A percentile compares a stretch with the other conserved stretches of the same genome.
Conservation (phyloP, 176 grass and related monocot species). For the Musa acuminata region DNA sequence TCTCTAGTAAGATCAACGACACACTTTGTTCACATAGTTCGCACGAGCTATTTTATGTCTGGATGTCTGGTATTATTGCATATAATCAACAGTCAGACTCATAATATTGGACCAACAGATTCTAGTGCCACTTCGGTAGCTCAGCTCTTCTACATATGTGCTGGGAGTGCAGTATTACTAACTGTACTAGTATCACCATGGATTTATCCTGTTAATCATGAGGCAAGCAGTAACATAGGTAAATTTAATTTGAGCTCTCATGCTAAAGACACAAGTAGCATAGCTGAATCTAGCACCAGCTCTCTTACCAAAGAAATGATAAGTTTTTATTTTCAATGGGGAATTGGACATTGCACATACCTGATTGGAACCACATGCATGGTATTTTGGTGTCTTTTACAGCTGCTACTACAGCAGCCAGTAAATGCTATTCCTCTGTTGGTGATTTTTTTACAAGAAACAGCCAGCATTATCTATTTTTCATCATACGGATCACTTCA, state of each 20-base stretch:
- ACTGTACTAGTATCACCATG: constrained; percentile 51
- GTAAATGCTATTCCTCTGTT: constrained; percentile 79
- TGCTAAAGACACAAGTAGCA: not conserved
- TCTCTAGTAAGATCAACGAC: constrained; percentile 24
- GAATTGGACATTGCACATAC: constrained; percentile 45
- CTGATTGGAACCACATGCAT: constrained; percentile 61
- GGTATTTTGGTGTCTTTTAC: constrained; percentile 81
- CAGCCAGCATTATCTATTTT: constrained; percentile 56
- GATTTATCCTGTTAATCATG: constrained; percentile 38
- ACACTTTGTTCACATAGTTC: constrained; percentile 32
- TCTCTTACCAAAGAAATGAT: not conserved
- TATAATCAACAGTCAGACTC: constrained; percentile 35
- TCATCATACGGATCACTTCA: constrained; percentile 32
- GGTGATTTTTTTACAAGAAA: constrained; percentile 60
- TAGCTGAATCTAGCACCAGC: constrained; percentile 16
- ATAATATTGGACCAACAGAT: constrained; percentile 26
- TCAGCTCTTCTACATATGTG: constrained; percentile 45
- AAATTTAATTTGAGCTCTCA: constrained; percentile 12
- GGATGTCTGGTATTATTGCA: constrained; percentile 61
- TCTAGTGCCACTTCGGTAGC: constrained; percentile 50
- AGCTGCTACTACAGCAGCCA: constrained; percentile 73
- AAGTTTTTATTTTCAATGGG: constrained; percentile 16
- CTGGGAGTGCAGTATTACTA: constrained; percentile 33
- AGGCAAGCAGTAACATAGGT: constrained; percentile 10
- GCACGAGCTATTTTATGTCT: constrained; percentile 39